Evolutionary conservation across 2,329 filamentous ascomycete genomes (phyloP), one percentile per base, ranked within the genome.

Genomic region (Talaromyces pinophilus): DNA sequence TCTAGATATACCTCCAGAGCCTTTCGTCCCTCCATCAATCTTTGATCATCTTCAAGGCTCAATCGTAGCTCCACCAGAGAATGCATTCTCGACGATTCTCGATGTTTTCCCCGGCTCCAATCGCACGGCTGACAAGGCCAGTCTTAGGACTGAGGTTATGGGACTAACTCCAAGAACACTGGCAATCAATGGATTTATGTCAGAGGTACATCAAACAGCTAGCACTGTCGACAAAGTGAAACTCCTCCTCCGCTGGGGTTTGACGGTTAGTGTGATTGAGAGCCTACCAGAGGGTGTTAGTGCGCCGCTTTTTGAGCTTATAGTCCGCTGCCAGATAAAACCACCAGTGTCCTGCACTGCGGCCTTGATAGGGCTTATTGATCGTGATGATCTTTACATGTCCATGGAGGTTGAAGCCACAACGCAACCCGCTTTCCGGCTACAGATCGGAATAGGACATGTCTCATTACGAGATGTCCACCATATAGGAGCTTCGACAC

Each of bases 241-340:
- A 73, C 83, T 89, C 28, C 89, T 97, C 80, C 84, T 89, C 67
- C 82, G 87, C 52, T 89, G 89, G 68, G 89, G 90, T 0, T 87
- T 97, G 57, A 77, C 76, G 25, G 71, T 74, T 10, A 82, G 85
- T 28, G 81, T 93, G 59, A 84, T 98, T 17, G 92, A 96, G 69
- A 93, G 91, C 0, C 82, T 98, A 1, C 94, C 95, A 1, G 92
- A 96, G 77, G 88, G 92, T 30, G 84, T 97, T n/a, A 85, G 91
- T 63, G 87, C 90, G 1, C 90, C 92, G 0, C 82, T 98, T 15
- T 90, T 90, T 74, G 93, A 98, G 79, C 88, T 90, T 5, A 92
- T 98, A 48, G 86, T 89, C n/a, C 85, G 88, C 69, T 96, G 92
- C 70, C 93, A 97, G 76, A 86, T 88, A n/a, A 86, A 88, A 67